Conservation (phyloP, 2,329 filamentous ascomycete genomes). For the Macrophomina phaseolina region DNA sequence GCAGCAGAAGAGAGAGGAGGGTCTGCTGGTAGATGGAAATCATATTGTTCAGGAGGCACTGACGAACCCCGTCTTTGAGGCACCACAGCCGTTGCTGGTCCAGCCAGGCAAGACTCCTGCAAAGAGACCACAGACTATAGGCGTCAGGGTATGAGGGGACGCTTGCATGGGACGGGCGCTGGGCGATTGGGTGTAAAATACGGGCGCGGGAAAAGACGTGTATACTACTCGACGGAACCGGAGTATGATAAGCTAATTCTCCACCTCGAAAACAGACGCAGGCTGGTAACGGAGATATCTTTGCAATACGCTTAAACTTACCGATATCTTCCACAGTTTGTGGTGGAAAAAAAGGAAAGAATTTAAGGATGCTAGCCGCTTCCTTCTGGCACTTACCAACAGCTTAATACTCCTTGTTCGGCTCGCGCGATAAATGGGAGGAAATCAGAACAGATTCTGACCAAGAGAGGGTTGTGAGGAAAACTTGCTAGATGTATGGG, state of each 20-base stretch:
- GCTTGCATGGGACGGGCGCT: conserved; percentile 15
- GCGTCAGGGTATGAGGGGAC: neutral
- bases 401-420: too few species aligned
- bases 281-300: too few species aligned
- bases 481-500: too few species aligned
- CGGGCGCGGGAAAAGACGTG: neutral
- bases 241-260: neutral
- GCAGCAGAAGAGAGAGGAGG: conserved; percentile 58
- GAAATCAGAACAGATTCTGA: too few species aligned
- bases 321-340: too few species aligned
- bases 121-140: conserved; percentile 10
- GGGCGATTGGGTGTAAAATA: conserved; percentile 12
- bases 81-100: conserved; percentile 3
- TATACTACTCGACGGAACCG: neutral
- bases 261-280: neutral
- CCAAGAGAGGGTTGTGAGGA: too few species aligned
- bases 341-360: too few species aligned
- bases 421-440: too few species aligned
- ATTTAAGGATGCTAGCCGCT: too few species aligned
- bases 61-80: conserved; percentile 1
- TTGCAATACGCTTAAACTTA: too few species aligned
- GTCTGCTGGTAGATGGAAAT: conserved; percentile 61
- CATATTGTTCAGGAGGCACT: conserved; percentile 41
- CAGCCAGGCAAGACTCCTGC: neutral
- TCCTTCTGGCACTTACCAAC: too few species aligned